Conservation (phyloP, 2,329 filamentous ascomycete species). For the Sclerotinia glacialis region DNA sequence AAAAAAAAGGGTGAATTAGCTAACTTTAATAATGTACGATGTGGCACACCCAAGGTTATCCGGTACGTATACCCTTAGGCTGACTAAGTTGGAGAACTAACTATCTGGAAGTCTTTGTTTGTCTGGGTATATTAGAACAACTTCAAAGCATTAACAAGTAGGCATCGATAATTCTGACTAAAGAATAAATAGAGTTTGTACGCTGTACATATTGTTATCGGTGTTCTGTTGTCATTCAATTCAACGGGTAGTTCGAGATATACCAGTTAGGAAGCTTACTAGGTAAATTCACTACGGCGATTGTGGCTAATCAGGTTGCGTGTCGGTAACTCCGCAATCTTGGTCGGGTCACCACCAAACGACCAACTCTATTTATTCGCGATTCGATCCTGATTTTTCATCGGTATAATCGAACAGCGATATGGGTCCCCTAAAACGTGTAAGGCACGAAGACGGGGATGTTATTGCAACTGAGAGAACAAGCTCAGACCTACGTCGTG, state of each 20-base stretch:
- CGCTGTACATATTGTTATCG: background rate
- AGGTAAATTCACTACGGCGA: background rate
- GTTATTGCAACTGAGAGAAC: constrained; percentile 37
- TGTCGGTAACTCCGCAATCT: background rate
- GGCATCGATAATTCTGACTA: background rate
- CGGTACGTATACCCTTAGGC: too few species aligned
- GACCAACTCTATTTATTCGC: background rate
- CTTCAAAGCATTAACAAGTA: background rate
- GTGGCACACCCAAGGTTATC: too few species aligned
- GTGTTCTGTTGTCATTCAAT: background rate
- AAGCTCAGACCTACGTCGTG: constrained; percentile 33
- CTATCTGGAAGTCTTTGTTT: too few species aligned
- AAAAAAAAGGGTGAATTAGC: background rate
- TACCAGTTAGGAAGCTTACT: background rate
- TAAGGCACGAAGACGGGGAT: constrained; percentile 38
- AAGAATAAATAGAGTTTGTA: background rate
- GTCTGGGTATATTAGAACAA: too few species aligned
- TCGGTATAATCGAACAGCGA: background rate
- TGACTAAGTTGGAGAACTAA: background rate
- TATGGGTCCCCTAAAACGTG: constrained; percentile 47
- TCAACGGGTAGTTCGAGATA: background rate
- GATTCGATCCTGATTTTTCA: background rate
- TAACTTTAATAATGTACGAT: too few species aligned
- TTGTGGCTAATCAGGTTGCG: constrained; percentile 8
- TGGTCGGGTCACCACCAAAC: background rate